Percentiles rank a stretch among this genome's conserved stretches.
Conservation (phyloP, 2,329 filamentous ascomycete genomes). For the Aureobasidium sp. region DNA sequence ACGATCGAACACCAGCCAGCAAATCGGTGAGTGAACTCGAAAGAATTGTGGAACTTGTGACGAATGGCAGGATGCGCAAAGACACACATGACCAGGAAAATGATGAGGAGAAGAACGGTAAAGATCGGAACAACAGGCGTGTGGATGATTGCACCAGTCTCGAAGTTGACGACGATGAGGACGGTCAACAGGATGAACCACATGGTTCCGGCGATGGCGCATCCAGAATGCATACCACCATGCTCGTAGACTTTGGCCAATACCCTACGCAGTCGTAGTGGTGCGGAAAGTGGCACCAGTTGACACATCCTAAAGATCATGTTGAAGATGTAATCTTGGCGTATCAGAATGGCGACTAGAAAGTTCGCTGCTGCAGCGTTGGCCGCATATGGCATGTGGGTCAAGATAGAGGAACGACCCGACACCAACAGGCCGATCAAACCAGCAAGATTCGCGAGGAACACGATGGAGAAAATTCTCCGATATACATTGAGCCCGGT, state of each 20-base stretch:
- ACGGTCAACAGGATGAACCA: slow-evolving; percentile 37
- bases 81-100: slow-evolving; percentile 51
- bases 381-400: slow-evolving; percentile 17
- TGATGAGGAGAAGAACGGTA: slow-evolving; percentile 48
- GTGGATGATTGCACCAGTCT: background rate
- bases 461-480: slow-evolving; percentile 22
- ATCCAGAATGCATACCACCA: slow-evolving; percentile 32
- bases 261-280: background rate
- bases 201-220: slow-evolving; percentile 27
- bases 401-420: slow-evolving; percentile 12
- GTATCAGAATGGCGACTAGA: slow-evolving; percentile 2
- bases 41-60: slow-evolving; percentile 54
- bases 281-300: background rate
- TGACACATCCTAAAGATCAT: background rate
- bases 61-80: slow-evolving; percentile 58
- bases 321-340: slow-evolving; percentile 12
- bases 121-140: slow-evolving; percentile 38
- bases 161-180: slow-evolving; percentile 22
- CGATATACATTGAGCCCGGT: slow-evolving; percentile 25
- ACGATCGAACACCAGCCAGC: slow-evolving; percentile 57
- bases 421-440: background rate
- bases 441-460: slow-evolving; percentile 22
- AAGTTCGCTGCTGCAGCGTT: slow-evolving; percentile 12
- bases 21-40: slow-evolving; percentile 64
- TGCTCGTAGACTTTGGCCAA: slow-evolving; percentile 24